Base-by-base conservation (phyloP, 192 early-diverging fungal species). In the Rhizoclosmatium globosum region DNA sequence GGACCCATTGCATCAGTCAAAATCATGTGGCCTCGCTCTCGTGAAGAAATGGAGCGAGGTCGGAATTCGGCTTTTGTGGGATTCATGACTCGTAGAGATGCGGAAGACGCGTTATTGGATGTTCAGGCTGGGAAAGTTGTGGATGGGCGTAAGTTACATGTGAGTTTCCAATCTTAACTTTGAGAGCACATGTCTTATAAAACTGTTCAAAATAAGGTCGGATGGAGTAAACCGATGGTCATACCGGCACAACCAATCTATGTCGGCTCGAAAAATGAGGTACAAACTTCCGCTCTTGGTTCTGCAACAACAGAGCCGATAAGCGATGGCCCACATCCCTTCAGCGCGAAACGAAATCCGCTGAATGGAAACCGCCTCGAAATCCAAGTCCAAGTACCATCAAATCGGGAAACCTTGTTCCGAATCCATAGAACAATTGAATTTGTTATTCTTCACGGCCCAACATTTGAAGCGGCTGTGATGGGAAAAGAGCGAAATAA, bases 11-110 rank as follows among this genome's bases (percentile, higher is more conserved):
- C 89, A 7, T 94, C 93, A 68, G 93, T 97, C 64, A 98, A 98
- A 78, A 93, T 98, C 58, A 95, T 98, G 96, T 96, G 95, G 95
- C 95, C 95, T 2, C 92, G 96, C 15, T 93, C 93, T 0, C 85
- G 82, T n/a, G 94, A 95, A 60, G 94, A 95, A 81, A 89, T 89
- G 47, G 92, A 92, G 23, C 89, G 95, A 11, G 88, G 90, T 58
- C 83, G 91, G 9, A 95, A 95, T 75, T 93, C 88, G 68, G 95
- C 93, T 21, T 98, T 98, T 86, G 93, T 98, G 15, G 93, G 94
- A 71, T 98, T 95, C 81, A 96, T 96, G 94, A 85, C 89, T 19
- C 87, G 96, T 21, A 76, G 65, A 11, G 86, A 87, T 79, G 96
- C 96, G 1, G 90, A 84, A 13, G 72, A 83, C 31, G 95, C 96